phyloP scores from a whole-genome alignment of 805 yeast species.

The Ogataea zsoltii region DNA sequence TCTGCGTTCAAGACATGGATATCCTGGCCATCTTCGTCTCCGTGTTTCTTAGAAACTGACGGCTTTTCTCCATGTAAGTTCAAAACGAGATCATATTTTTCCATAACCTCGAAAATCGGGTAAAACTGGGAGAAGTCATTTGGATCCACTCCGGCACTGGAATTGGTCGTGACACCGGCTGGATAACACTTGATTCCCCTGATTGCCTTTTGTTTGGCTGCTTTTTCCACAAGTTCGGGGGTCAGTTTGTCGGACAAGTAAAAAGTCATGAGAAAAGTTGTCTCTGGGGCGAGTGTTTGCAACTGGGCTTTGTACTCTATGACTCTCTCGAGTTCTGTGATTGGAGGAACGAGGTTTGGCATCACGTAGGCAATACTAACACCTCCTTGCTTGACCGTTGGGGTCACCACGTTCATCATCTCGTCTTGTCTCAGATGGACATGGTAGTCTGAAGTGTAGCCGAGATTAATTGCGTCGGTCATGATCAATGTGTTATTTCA shows the following conservation, averaged over 20 bases:
- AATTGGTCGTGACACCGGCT: slow-evolving; percentile 99
- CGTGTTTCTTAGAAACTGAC: slow-evolving; percentile 36
- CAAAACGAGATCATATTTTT: slow-evolving; percentile 71
- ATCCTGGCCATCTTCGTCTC: slow-evolving; percentile 49
- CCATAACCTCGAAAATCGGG: slow-evolving; percentile 88
- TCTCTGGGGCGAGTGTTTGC: slow-evolving; percentile 68
- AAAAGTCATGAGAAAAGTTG: slow-evolving; percentile 89
- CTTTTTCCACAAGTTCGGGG: slow-evolving; percentile 80
- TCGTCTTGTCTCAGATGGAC: slow-evolving; percentile 93
- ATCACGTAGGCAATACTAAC: slow-evolving; percentile 87
- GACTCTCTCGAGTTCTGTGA: slow-evolving; percentile 74
- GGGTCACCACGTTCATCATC: slow-evolving; percentile 91
- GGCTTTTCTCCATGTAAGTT: slow-evolving; percentile 98
- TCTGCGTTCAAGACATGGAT: slow-evolving; percentile 95
- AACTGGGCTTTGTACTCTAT: slow-evolving; percentile 65
- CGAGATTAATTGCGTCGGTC: slow-evolving; percentile 46
- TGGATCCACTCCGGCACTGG: slow-evolving; percentile 88
- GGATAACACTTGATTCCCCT: slow-evolving; percentile 96
- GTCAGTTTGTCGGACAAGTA: slow-evolving; percentile 78
- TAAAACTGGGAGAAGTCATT: slow-evolving; percentile 87
- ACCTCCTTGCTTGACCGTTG: slow-evolving; percentile 90
- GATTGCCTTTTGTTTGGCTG: slow-evolving; percentile 67
- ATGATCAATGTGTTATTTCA: no score
- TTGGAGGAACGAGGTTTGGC: slow-evolving; percentile 96
- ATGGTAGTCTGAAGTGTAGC: slow-evolving; percentile 87